These are phyloP conservation scores for Cladosporium sp. DNA, from an alignment of 2,329 filamentous ascomycete genomes.

Conservation along the genomic window DNA sequence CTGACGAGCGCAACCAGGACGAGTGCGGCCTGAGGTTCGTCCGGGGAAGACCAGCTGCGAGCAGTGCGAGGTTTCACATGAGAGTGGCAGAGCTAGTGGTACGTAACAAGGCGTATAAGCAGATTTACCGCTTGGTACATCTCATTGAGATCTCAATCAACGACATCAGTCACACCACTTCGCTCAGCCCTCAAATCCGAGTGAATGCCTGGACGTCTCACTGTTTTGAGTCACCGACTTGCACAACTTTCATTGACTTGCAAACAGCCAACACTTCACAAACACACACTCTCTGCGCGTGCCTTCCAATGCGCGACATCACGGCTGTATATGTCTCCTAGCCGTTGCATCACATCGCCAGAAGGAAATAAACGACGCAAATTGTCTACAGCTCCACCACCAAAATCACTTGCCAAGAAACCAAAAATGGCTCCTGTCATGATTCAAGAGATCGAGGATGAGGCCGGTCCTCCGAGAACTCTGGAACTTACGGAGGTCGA, in stretches of 20 bases:
- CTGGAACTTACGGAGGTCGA: slow-evolving; percentile 67
- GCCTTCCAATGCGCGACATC: slow-evolving; percentile 18
- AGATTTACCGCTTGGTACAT: not conserved
- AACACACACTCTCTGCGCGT: not conserved
- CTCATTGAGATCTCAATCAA: not conserved
- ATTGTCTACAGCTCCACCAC: slow-evolving; percentile 17
- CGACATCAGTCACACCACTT: not conserved
- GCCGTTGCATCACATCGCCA: slow-evolving; percentile 23
- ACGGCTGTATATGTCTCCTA: slow-evolving; percentile 29
- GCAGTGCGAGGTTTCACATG: not conserved
- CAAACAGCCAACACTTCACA: slow-evolving; percentile 4
- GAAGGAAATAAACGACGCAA: slow-evolving; percentile 27
- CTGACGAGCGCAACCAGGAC: not conserved
- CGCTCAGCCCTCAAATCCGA: not conserved
- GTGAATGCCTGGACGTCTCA: slow-evolving; percentile 1
- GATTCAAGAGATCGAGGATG: slow-evolving; percentile 30
- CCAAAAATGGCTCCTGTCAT: slow-evolving; percentile 28
- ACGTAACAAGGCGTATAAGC: not conserved
- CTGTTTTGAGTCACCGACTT: slow-evolving; percentile 7
- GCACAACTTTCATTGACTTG: slow-evolving; percentile 5
- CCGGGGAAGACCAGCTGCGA: not conserved
- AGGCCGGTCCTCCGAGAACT: slow-evolving; percentile 10
- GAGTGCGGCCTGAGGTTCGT: not conserved
- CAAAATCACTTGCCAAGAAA: slow-evolving; percentile 7
- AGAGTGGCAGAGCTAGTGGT: not conserved